Conservation (phyloP, 2,329 filamentous ascomycete genomes). For the Balansia obtecta region DNA sequence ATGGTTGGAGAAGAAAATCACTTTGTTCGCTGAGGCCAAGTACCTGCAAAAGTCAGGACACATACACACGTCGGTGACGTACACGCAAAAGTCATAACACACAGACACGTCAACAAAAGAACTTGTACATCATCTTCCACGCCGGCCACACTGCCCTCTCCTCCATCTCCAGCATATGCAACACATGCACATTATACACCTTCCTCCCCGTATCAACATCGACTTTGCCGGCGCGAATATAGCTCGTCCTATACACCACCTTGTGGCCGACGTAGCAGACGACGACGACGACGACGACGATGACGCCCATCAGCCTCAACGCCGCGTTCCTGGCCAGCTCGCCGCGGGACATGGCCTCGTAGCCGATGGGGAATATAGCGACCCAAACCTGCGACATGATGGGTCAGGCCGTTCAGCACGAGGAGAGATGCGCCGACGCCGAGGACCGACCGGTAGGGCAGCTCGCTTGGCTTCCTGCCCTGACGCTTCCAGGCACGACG, state of each 20-base stretch:
- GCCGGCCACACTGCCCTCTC: slow-evolving; percentile 1
- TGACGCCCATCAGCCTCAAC: not conserved
- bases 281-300: not conserved
- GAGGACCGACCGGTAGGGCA: slow-evolving; percentile 1
- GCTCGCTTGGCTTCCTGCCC: not conserved
- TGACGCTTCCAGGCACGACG: slow-evolving; percentile 23
- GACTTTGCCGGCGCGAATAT: not conserved
- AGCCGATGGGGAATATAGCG: not conserved
- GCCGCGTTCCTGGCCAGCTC: slow-evolving; percentile 1
- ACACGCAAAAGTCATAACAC: not conserved
- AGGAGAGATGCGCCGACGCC: slow-evolving; percentile 1
- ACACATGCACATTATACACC: slow-evolving; percentile 1
- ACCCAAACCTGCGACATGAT: slow-evolving; percentile 2
- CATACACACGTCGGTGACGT: not conserved
- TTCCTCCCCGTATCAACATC: slow-evolving; percentile 4
- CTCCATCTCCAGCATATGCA: not conserved
- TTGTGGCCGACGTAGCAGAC: slow-evolving; percentile 2
- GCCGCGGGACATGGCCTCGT: not conserved
- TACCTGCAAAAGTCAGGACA: not conserved
- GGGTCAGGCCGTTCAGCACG: not conserved
- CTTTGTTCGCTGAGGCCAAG: not conserved
- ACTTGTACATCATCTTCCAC: slow-evolving; percentile 4
- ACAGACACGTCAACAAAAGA: not conserved
- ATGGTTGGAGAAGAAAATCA: too few relatives aligned
- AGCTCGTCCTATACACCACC: slow-evolving; percentile 1